A percentile compares a stretch with the other conserved stretches of the same genome.
These are phyloP conservation scores for Pseudogymnoascus sp. DNA, from an alignment of 2,329 filamentous ascomycete species.

Conservation along the genomic window DNA sequence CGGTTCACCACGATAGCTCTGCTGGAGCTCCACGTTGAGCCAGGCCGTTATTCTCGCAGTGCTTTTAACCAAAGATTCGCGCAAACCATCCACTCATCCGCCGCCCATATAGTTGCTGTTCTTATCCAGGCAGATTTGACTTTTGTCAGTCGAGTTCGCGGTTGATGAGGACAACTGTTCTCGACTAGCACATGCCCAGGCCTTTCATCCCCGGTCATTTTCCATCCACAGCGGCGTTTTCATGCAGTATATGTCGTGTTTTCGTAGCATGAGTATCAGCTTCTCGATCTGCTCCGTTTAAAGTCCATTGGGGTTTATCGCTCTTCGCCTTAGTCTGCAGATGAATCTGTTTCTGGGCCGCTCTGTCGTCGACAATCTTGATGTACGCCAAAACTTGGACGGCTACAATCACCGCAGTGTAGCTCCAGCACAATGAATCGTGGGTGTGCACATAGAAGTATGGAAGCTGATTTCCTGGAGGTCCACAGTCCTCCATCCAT, in stretches of 20 bases:
- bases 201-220: background rate
- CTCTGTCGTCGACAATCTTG: conserved; percentile 24
- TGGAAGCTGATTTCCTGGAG: conserved; percentile 24
- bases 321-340: conserved; percentile 18
- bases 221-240: background rate
- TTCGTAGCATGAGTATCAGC: conserved; percentile 3
- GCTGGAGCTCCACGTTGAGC: background rate
- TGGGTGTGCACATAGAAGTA: conserved; percentile 32
- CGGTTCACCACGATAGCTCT: background rate
- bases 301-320: conserved; percentile 13
- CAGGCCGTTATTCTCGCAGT: background rate
- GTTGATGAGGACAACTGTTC: too few species aligned
- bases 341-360: conserved; percentile 20
- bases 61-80: background rate
- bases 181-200: background rate
- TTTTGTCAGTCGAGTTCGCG: background rate
- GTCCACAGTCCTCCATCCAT: conserved; percentile 25
- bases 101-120: background rate
- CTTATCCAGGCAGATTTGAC: background rate
- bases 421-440: conserved; percentile 33
- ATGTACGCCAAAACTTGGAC: conserved; percentile 31
- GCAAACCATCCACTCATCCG: background rate
- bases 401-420: conserved; percentile 33
- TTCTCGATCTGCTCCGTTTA: background rate
- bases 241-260: background rate